Evolutionary conservation across 768 basidiomycete species (phyloP).

Genomic region (Suillus hirtellus): DNA sequence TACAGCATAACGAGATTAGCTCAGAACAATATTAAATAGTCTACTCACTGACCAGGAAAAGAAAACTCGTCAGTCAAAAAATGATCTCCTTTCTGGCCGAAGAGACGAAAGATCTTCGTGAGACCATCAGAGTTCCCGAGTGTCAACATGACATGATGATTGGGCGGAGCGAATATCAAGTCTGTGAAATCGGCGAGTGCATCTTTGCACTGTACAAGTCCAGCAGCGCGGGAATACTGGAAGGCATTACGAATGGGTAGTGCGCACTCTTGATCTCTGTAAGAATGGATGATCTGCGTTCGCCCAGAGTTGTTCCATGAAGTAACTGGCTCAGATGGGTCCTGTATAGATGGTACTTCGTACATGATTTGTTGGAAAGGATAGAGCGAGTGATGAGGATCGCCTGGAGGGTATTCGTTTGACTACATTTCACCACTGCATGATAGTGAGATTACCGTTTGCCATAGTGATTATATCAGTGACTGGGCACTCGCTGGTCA

Average conservation of each 20-base stretch:
- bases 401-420: constrained; percentile 23
- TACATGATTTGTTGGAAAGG: constrained; percentile 35
- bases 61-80: constrained; percentile 49
- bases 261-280: constrained; percentile 26
- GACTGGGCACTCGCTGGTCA: constrained; percentile 26
- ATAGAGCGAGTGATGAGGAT: constrained; percentile 38
- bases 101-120: constrained; percentile 42
- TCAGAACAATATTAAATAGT: neutral
- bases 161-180: constrained; percentile 33
- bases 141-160: constrained; percentile 37
- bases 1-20: neutral
- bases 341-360: constrained; percentile 33
- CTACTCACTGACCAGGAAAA: constrained; percentile 32
- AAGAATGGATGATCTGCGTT: constrained; percentile 25
- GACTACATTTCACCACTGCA: neutral
- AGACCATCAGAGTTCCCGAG: constrained; percentile 45
- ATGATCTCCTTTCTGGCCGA: constrained; percentile 42
- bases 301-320: constrained; percentile 29
- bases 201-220: constrained; percentile 33
- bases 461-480: constrained; percentile 36
- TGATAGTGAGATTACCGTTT: constrained; percentile 28
- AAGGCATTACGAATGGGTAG: constrained; percentile 33
- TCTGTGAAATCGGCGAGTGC: constrained; percentile 37
- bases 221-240: constrained; percentile 40
- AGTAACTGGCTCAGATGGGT: constrained; percentile 29